phyloP scores from a whole-genome alignment of 176 grass and related monocot genomes.

The maize (Zea mays) region DNA sequence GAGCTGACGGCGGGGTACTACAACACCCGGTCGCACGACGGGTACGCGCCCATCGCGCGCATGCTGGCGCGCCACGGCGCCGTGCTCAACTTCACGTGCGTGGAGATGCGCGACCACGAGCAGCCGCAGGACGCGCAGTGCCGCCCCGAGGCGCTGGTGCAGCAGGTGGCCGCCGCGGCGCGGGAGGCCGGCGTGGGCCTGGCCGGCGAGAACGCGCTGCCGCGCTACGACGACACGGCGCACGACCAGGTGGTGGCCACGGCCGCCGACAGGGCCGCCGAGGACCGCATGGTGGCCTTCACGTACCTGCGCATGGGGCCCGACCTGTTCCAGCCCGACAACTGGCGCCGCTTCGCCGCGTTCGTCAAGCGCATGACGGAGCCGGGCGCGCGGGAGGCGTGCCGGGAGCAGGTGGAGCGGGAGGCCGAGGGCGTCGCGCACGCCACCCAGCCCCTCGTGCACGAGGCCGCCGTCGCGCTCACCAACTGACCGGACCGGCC shows the following conservation, averaged over 20 bases:
- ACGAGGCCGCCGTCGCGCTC: slow-evolving; percentile 54
- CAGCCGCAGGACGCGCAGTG: slow-evolving; percentile 66
- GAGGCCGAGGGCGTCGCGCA: slow-evolving; percentile 47
- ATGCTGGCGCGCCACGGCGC: slow-evolving; percentile 48
- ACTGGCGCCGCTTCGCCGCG: slow-evolving; percentile 67
- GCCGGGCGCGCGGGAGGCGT: not conserved
- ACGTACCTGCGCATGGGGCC: slow-evolving; percentile 78
- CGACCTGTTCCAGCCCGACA: slow-evolving; percentile 59
- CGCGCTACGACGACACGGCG: slow-evolving; percentile 64
- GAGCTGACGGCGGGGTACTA: slow-evolving; percentile 79
- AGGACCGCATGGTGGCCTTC: slow-evolving; percentile 71
- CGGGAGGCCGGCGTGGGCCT: slow-evolving; percentile 44
- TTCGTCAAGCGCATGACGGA: slow-evolving; percentile 63
- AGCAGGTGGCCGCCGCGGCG: slow-evolving; percentile 59
- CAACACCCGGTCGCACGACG: slow-evolving; percentile 62
- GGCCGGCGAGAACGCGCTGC: slow-evolving; percentile 72
- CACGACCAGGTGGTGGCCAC: slow-evolving; percentile 60
- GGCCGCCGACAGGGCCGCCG: slow-evolving; percentile 24
- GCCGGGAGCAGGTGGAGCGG: slow-evolving; percentile 39
- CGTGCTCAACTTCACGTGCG: slow-evolving; percentile 81
- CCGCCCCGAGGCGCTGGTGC: slow-evolving; percentile 62
- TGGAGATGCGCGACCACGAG: slow-evolving; percentile 81
- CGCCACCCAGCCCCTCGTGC: slow-evolving; percentile 55
- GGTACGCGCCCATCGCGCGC: slow-evolving; percentile 60
- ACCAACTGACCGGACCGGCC: not conserved